Base-by-base conservation (phyloP, 495 filamentous ascomycete genomes). In the Immersiella caudata region DNA sequence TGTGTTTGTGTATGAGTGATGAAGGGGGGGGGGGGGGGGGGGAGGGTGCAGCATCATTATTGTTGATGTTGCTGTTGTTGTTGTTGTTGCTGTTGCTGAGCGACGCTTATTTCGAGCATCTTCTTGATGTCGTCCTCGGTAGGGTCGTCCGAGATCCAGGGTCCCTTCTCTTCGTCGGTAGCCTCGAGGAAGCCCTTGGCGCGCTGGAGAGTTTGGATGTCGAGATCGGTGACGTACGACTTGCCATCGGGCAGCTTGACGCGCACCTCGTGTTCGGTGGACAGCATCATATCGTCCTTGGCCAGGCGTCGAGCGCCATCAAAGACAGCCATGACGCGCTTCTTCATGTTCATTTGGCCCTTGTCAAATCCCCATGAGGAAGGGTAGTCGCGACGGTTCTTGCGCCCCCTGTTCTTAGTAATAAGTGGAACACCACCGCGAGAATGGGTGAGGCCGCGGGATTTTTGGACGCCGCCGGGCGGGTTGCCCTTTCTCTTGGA, bases 231-330 rank as follows among this genome's bases (percentile, higher is more conserved):
- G 57, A 97, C 88, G 73, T 96, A 97, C 6, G 86, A 85, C 51
- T 87, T 88, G 68, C 87, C 88, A 67, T 87, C 86, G 27, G 83
- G 84, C 21, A 96, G 87, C 78, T 85, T 87, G 74, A 97, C 79
- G 70, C 93, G 93, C 60, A 98, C 93, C 79, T 99, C 96, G 71
- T 93, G 95, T 70, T 97, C 93, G 25, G 90, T 91, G 72, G 93
- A 91, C 50, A 99, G 89, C 93, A 97, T 95, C 95, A 98, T 97
- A 82, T 98, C 96, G 76, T 99, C 96, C 81, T 97, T 97, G 85
- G 91, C 94, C 66, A 99, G 84, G 8, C 94, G 87, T 62, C 94
- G 86, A 14, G 84, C 86, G 2, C 96, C 96, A 73, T 98, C 93
- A 69, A 96, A 99, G 20, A 97, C 93, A 70, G 92, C 91, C 66